These are phyloP conservation scores for Geranium incanum DNA, from an alignment of 441 rosid genomes.

Conservation along the genomic window DNA sequence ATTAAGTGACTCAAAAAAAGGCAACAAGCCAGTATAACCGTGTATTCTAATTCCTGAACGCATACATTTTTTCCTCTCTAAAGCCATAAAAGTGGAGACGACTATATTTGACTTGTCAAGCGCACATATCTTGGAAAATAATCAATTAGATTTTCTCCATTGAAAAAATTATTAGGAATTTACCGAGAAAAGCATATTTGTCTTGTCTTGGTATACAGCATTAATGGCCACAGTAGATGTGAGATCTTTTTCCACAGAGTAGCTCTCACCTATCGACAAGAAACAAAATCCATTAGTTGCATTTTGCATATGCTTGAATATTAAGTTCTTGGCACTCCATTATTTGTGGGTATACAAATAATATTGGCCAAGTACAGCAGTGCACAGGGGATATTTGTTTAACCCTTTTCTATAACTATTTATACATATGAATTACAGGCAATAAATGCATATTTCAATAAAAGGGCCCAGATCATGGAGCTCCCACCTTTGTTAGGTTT, in stretches of 20 bases:
- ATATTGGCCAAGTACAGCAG: not conserved
- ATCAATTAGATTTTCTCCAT: not conserved
- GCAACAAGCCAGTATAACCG: not conserved
- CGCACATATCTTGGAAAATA: not conserved
- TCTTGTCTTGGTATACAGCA: slow-evolving; percentile 99
- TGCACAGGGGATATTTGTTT: slow-evolving; percentile 1
- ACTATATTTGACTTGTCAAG: not conserved
- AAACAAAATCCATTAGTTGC: slow-evolving; percentile 23
- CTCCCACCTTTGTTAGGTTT: not conserved
- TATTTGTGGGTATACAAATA: not conserved
- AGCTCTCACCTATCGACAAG: slow-evolving; percentile 77
- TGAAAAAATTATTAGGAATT: slow-evolving; percentile 24
- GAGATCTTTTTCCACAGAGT: slow-evolving; percentile 85
- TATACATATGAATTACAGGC: not conserved
- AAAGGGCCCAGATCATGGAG: not conserved
- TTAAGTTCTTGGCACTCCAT: slow-evolving; percentile 6
- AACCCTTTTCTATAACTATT: not conserved
- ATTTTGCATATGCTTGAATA: slow-evolving; percentile 4
- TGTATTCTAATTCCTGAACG: not conserved
- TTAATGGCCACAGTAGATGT: slow-evolving; percentile 56
- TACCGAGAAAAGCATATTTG: slow-evolving; percentile 95
- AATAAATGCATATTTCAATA: slow-evolving; percentile 8
- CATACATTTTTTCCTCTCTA: not conserved
- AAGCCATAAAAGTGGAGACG: not conserved
- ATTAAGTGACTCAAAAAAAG: too few relatives aligned